Evolutionary conservation across 805 yeast species (phyloP).

Genomic region (Sugiyamaella mastotermitis): DNA sequence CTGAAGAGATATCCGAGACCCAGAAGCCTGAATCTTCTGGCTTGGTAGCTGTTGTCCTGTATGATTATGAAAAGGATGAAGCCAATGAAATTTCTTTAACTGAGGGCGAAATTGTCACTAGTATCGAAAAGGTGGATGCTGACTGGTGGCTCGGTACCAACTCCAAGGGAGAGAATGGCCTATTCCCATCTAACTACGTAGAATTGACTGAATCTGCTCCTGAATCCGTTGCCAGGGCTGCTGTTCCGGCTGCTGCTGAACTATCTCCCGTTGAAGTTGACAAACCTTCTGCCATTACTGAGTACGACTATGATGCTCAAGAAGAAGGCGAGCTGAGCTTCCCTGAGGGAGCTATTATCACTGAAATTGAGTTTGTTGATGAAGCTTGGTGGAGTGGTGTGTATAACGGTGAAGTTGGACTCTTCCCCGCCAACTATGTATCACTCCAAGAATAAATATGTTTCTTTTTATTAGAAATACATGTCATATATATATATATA

Average conservation of each 20-base stretch:
- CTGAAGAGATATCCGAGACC: slow-evolving; percentile 12
- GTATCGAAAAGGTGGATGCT: slow-evolving; percentile 63
- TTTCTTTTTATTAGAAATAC: not conserved
- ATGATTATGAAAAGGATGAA: slow-evolving; percentile 70
- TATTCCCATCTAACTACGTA: slow-evolving; percentile 91
- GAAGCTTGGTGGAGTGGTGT: slow-evolving; percentile 98
- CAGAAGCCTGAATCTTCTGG: slow-evolving; percentile 10
- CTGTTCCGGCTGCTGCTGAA: slow-evolving; percentile 17
- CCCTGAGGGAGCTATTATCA: slow-evolving; percentile 73
- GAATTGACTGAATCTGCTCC: slow-evolving; percentile 32
- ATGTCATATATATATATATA: slow-evolving; percentile 3
- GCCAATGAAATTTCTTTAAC: slow-evolving; percentile 64
- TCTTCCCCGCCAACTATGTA: slow-evolving; percentile 92
- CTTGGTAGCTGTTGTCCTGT: slow-evolving; percentile 67
- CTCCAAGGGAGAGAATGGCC: slow-evolving; percentile 65
- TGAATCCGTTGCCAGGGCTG: slow-evolving; percentile 11
- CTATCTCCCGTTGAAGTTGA: slow-evolving; percentile 19
- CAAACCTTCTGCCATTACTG: slow-evolving; percentile 53
- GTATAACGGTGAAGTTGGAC: slow-evolving; percentile 67
- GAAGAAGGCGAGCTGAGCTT: slow-evolving; percentile 90
- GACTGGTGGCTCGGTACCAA: slow-evolving; percentile 92
- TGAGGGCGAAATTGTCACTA: slow-evolving; percentile 63
- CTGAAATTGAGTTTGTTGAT: slow-evolving; percentile 80
- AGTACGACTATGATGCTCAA: slow-evolving; percentile 77
- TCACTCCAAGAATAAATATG: slow-evolving; percentile 17